Conservation (phyloP, 1,284 basidiomycete genomes). For the Moesziomyces antarcticus region DNA sequence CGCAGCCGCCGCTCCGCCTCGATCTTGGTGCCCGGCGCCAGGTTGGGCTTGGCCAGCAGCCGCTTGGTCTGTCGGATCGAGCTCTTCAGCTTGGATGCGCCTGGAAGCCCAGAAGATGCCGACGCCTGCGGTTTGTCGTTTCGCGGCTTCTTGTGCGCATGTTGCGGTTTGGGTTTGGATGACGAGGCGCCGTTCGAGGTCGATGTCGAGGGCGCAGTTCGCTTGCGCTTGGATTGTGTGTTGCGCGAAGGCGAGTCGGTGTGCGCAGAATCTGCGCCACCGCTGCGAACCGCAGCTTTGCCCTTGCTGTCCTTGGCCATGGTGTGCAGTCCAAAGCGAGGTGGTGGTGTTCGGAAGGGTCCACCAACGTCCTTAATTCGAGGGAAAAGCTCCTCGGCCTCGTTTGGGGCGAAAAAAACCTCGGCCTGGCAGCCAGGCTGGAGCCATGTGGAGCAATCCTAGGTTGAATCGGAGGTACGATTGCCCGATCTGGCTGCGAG, state of each 20-base stretch:
- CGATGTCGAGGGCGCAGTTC: slow-evolving; percentile 11
- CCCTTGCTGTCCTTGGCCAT: slow-evolving; percentile 33
- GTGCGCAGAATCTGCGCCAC: not conserved
- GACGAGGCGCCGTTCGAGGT: slow-evolving; percentile 3
- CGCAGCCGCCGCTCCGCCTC: slow-evolving; percentile 56
- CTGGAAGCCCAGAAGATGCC: slow-evolving; percentile 23
- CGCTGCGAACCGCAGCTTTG: slow-evolving; percentile 11
- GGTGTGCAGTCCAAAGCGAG: not conserved
- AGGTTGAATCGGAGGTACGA: too few species aligned
- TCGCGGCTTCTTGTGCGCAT: slow-evolving; percentile 21
- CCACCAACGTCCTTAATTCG: too few species aligned
- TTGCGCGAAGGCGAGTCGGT: slow-evolving; percentile 6
- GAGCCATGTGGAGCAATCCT: too few species aligned
- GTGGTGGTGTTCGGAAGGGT: slow-evolving; percentile 1
- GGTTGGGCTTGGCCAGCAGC: slow-evolving; percentile 48
- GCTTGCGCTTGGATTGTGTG: slow-evolving; percentile 17
- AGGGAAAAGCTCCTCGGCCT: not conserved
- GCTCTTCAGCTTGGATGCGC: slow-evolving; percentile 50
- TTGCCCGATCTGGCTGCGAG: too few species aligned
- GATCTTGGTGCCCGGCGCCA: slow-evolving; percentile 50
- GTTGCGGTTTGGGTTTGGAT: slow-evolving; percentile 17
- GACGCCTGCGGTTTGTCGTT: slow-evolving; percentile 21
- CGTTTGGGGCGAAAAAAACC: too few species aligned
- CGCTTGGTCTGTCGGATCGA: slow-evolving; percentile 56
- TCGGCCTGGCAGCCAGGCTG: too few species aligned